phyloP scores from a whole-genome alignment of 75 land plant genomes.

The Gnetum montanum region DNA sequence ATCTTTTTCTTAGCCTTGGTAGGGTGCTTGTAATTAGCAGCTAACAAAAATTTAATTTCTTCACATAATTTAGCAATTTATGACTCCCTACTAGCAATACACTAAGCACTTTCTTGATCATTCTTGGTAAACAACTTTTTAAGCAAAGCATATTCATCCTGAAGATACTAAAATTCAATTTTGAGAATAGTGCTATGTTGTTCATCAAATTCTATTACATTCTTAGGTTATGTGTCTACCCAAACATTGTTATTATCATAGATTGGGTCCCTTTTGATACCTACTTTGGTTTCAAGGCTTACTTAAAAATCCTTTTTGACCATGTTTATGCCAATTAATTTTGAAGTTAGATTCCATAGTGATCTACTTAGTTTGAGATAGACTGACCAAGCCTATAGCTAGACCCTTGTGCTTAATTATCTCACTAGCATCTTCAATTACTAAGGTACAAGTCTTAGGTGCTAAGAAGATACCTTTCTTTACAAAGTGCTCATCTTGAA shows the following conservation, averaged over 20 bases:
- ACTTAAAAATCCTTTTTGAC: background rate
- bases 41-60: background rate
- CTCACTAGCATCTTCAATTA: background rate
- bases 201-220: background rate
- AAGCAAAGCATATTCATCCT: background rate
- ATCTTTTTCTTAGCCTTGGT: background rate
- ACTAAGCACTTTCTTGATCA: background rate
- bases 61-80: background rate
- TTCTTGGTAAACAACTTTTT: background rate
- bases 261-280: background rate
- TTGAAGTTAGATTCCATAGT: background rate
- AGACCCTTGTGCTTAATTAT: conserved; percentile 1
- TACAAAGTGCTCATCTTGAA: background rate
- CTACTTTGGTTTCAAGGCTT: background rate
- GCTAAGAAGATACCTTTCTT: background rate
- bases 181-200: background rate
- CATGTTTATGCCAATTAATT: background rate
- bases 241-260: conserved; percentile 2
- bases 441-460: background rate
- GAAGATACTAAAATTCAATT: background rate
- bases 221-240: conserved; percentile 1
- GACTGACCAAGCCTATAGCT: background rate
- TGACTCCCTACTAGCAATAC: background rate
- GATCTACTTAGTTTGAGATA: background rate
- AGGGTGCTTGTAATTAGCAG: background rate